Conservation (phyloP, 345 rosid genomes). For the Dimocarpus longan region DNA sequence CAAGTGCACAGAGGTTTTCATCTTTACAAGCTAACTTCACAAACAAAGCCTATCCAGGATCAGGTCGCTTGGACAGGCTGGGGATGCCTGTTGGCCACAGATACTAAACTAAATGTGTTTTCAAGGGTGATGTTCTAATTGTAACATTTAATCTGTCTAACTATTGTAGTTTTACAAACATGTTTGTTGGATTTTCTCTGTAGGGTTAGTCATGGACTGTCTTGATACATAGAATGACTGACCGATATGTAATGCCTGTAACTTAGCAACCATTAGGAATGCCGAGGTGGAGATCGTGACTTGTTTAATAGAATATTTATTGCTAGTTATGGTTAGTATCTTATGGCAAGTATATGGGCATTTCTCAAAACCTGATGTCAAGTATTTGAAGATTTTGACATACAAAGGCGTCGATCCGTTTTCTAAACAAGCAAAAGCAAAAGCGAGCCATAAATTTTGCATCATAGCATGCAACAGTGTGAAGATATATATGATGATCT, state of each 20-base stretch:
- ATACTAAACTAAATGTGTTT: slow-evolving; percentile 31
- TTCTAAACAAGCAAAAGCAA: not conserved
- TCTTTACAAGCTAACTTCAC: slow-evolving; percentile 56
- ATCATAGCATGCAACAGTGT: not conserved
- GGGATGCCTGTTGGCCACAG: slow-evolving; percentile 73
- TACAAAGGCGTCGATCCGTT: not conserved
- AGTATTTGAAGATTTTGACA: not conserved
- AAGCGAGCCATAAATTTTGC: not conserved
- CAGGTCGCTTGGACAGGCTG: slow-evolving; percentile 82
- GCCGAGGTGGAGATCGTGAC: not conserved
- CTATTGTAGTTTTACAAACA: slow-evolving; percentile 7
- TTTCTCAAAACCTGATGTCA: not conserved
- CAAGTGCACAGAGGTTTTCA: slow-evolving; percentile 49
- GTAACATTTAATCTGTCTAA: not conserved
- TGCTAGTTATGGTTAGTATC: not conserved
- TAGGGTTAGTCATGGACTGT: not conserved
- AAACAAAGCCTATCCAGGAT: slow-evolving; percentile 89
- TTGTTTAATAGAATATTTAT: not conserved
- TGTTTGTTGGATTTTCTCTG: not conserved
- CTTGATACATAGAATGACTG: not conserved
- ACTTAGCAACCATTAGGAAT: not conserved
- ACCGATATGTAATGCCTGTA: not conserved
- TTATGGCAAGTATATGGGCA: not conserved
- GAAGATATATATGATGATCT: not conserved
- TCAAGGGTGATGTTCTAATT: not conserved